phyloP scores from a whole-genome alignment of 108 stramenopile species.

The Schizochytrium sp. region DNA sequence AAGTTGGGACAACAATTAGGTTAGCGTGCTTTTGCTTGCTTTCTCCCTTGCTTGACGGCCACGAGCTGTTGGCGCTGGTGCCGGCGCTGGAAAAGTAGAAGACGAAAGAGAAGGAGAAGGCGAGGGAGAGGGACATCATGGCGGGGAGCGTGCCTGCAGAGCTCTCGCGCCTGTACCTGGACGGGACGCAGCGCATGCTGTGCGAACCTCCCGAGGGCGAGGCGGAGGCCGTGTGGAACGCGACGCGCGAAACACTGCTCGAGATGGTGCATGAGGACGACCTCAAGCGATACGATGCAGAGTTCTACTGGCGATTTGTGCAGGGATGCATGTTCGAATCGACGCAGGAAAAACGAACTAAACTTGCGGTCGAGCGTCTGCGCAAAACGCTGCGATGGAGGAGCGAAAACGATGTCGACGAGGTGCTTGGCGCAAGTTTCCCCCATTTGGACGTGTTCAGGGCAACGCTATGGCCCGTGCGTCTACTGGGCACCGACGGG shows the following conservation, averaged over 20 bases:
- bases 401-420: neutral
- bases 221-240: neutral
- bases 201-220: neutral
- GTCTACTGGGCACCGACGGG: neutral
- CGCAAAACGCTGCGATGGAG: neutral
- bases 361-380: neutral
- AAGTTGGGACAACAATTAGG: no score
- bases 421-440: neutral
- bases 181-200: neutral
- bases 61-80: no score
- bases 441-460: neutral
- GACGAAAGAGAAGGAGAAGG: no score
- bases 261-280: neutral
- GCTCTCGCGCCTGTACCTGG: no score
- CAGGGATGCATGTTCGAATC: neutral
- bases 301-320: neutral
- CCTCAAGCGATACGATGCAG: neutral
- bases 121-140: no score
- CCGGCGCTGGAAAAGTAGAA: no score
- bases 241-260: neutral
- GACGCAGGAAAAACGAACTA: neutral
- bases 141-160: no score
- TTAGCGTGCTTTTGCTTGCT: no score
- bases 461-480: neutral
- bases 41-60: no score